Conservation (phyloP, 2,329 filamentous ascomycete genomes). For the Monosporascus cannonballus region DNA sequence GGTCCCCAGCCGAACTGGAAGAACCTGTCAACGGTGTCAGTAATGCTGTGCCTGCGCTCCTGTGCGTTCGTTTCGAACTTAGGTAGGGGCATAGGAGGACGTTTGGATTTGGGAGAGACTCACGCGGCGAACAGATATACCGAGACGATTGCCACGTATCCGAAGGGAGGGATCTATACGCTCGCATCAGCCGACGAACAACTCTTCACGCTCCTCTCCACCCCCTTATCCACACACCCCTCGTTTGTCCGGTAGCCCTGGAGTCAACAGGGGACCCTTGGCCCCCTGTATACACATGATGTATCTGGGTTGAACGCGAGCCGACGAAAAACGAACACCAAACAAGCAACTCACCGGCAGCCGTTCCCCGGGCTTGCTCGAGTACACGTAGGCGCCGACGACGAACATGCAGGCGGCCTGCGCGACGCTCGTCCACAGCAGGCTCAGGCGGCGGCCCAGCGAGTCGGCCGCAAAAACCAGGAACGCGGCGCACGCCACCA, state of each 20-base stretch:
- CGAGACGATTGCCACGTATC: constrained; percentile 64
- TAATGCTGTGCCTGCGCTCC: no score
- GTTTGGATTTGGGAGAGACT: constrained; percentile 8
- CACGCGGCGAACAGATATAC: constrained; percentile 64
- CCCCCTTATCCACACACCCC: no score
- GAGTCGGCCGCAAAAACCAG: constrained; percentile 63
- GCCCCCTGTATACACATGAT: no score
- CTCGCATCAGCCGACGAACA: no score
- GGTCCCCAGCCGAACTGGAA: constrained; percentile 69
- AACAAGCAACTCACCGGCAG: constrained; percentile 29
- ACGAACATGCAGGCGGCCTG: constrained; percentile 61
- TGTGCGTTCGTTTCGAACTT: no score
- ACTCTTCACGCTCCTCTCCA: no score
- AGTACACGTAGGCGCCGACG: constrained; percentile 64
- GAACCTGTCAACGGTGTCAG: constrained; percentile 20
- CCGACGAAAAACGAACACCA: background rate
- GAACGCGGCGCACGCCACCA: constrained; percentile 56
- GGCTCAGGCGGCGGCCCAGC: constrained; percentile 54
- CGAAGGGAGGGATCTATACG: constrained; percentile 51
- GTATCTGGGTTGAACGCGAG: no score
- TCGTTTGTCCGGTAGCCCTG: no score
- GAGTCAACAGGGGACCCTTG: no score
- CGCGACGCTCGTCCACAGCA: constrained; percentile 59
- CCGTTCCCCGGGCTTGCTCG: constrained; percentile 49
- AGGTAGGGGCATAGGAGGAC: constrained; percentile 20